Percentiles rank a stretch among this genome's conserved stretches.
phyloP scores from a whole-genome alignment of 148 eudicot genomes.

The Rhododendron henanense region DNA sequence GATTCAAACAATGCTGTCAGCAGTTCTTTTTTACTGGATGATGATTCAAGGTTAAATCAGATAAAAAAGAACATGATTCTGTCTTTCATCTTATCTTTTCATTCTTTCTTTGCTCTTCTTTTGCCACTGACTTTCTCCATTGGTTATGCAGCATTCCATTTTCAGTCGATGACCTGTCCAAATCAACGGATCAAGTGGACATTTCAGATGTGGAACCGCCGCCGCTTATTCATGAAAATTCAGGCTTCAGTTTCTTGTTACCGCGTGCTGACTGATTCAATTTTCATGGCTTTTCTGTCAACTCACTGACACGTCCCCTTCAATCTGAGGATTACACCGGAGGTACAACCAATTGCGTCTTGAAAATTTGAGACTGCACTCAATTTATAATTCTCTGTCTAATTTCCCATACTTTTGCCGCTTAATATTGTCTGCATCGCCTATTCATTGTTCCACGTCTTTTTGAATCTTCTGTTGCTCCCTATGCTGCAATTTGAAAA shows the following conservation, averaged over 20 bases:
- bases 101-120: neutral
- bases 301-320: neutral
- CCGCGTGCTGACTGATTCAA: constrained; percentile 7
- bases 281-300: neutral
- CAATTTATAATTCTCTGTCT: neutral
- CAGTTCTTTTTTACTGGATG: constrained; percentile 6
- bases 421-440: neutral
- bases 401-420: neutral
- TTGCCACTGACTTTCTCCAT: constrained; percentile 8
- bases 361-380: neutral
- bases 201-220: constrained; percentile 78
- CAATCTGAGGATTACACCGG: neutral
- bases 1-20: constrained; percentile 7
- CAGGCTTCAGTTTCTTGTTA: constrained; percentile 46
- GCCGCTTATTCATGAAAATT: constrained; percentile 72
- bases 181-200: constrained; percentile 68
- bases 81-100: neutral
- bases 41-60: constrained; percentile 4
- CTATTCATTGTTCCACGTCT: neutral
- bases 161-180: constrained; percentile 75
- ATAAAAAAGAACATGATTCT: neutral
- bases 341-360: neutral
- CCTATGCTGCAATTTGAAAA: neutral
- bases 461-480: neutral
- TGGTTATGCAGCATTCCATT: constrained; percentile 71